Base-by-base conservation (phyloP, 139 green algal species). In the Micromonas commoda region DNA sequence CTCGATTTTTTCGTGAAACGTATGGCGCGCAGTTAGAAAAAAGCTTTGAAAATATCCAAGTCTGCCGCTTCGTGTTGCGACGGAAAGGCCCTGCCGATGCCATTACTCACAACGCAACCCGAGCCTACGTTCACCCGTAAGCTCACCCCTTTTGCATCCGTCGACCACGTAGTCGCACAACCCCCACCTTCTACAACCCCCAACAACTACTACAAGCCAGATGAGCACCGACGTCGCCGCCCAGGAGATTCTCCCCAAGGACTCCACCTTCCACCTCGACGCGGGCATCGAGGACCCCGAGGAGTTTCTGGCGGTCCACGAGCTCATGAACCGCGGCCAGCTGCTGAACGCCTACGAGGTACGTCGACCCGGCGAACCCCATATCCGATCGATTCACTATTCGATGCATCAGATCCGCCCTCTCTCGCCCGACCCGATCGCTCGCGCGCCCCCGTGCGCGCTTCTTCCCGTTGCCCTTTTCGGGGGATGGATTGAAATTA, bases 71-170 rank as follows among this genome's bases (percentile, higher is more conserved):
- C 19, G 52, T 63, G 52, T 20, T 19, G 52, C 52, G 52, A 19
- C 52, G 52, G 19, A 20, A 63, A 20, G 52, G 20, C 19, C 52
- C 19, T 63, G 19, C 52, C 20, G 19, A 63, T 63, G 52, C 19
- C 19, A 20, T 19, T 63, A 20, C 52, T 19, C 19, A 19, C 52
- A n/a, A 63, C 52, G 52, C 52, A 19, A 63, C 52, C 20, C 52
- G 19, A 63, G 52, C 52, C 19, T 63, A 63, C 52, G 52, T 63
- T 63, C 61, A 32, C 24, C 61, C 61, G 61, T 68, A 68, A 32
- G 26, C 26, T 5, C 5, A 29, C 61, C 9, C 45, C 45, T 16
- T 57, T 57, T 16, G 45, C 45, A 57, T 57, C 45, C 45, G 45
- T 57, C 45, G 45, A 57, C 45, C 45, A 57, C 45, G 45, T 57